Conservation (phyloP, 1,284 basidiomycete species). For the Heterobasidion irregulare region DNA sequence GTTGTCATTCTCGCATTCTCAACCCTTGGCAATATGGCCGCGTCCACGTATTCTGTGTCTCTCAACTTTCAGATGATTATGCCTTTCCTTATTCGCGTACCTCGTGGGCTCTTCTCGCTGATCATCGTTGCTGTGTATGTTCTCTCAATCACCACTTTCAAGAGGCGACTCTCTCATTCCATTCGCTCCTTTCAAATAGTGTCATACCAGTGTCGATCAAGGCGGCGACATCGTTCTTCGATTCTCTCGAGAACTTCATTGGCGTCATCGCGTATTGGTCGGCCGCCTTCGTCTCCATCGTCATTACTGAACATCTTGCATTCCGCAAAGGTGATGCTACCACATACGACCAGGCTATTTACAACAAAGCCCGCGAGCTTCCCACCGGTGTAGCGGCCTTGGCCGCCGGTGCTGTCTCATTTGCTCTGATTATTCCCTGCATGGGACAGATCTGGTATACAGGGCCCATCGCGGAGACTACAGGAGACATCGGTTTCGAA, state of each 20-base stretch:
- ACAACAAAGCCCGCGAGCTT: constrained; percentile 47
- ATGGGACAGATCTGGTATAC: constrained; percentile 71
- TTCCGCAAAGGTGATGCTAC: constrained; percentile 46
- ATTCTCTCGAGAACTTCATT: constrained; percentile 59
- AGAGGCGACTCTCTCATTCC: neutral
- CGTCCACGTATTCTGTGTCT: constrained; percentile 80
- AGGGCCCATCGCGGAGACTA: constrained; percentile 59
- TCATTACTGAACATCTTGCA: constrained; percentile 57
- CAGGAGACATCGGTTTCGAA: constrained; percentile 77
- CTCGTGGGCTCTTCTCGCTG: constrained; percentile 83
- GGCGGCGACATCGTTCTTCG: constrained; percentile 60
- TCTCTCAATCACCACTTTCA: neutral
- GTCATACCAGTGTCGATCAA: constrained; percentile 56
- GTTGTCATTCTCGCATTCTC: constrained; percentile 78
- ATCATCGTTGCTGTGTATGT: constrained; percentile 74
- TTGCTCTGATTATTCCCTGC: constrained; percentile 53
- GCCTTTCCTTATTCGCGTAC: constrained; percentile 60
- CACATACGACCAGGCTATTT: constrained; percentile 42
- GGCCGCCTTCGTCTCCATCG: constrained; percentile 45
- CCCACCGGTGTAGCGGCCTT: constrained; percentile 62
- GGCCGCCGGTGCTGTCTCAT: constrained; percentile 37
- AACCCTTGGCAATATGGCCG: constrained; percentile 79
- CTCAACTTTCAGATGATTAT: constrained; percentile 75
- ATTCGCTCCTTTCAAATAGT: constrained; percentile 8
- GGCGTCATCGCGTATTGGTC: constrained; percentile 72